phyloP scores from a whole-genome alignment of 768 basidiomycete genomes.

The Coprinopsis marcescibilis region DNA sequence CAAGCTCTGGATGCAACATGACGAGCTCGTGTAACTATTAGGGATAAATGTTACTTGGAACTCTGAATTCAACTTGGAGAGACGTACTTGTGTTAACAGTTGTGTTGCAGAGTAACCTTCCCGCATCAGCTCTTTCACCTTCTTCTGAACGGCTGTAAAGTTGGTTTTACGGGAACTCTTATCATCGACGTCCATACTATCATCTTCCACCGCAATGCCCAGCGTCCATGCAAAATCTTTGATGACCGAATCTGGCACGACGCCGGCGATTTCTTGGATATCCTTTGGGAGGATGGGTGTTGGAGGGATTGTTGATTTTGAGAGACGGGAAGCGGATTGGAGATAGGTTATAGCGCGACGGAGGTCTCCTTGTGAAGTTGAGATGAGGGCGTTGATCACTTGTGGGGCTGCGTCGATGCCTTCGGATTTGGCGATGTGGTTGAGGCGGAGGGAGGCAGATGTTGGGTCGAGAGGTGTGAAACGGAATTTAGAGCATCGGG shows the following conservation, averaged over 20 bases:
- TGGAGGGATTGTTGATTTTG: conserved; percentile 66
- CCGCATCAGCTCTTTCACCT: conserved; percentile 72
- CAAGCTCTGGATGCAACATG: conserved; percentile 74
- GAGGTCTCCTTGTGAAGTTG: conserved; percentile 84
- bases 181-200: conserved; percentile 48
- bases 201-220: conserved; percentile 59
- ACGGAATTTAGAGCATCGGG: conserved; percentile 98
- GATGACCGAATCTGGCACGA: conserved; percentile 76
- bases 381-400: conserved; percentile 70
- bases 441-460: conserved; percentile 70
- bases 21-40: conserved; percentile 90
- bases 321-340: conserved; percentile 89
- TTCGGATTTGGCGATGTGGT: conserved; percentile 77
- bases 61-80: conserved; percentile 6
- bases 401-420: conserved; percentile 48
- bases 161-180: conserved; percentile 25
- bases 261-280: conserved; percentile 95
- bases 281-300: conserved; percentile 69
- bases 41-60: not conserved
- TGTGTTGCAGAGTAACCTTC: conserved; percentile 94
- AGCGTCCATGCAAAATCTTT: conserved; percentile 61
- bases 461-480: conserved; percentile 86
- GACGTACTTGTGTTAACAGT: conserved; percentile 75
- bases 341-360: conserved; percentile 96
- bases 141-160: conserved; percentile 59